Base-by-base conservation (phyloP, 176 grass and related monocot genomes). In the Thinopyrum elongatum region DNA sequence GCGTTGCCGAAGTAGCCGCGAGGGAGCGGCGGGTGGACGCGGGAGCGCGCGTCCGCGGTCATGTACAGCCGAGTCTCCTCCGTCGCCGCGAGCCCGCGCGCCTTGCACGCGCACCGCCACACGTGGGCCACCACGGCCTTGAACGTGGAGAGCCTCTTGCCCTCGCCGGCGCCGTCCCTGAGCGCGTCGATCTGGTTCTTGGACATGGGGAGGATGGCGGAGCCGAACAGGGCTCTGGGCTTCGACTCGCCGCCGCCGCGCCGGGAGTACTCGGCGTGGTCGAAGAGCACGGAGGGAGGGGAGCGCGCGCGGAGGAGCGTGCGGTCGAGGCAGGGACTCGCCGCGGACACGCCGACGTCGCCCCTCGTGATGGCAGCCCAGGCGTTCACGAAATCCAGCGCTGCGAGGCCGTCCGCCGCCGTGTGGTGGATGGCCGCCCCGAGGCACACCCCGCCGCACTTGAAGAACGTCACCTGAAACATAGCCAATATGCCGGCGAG, bases 381-480 rank as follows among this genome's bases (percentile, higher is more conserved):
- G 25, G 86, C 70, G 61, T 89, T 86, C 25, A 97, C 41, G 61
- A 97, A 94, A 66, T 97, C 80, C 4, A 90, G 36, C 16, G 79
- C 39, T 7, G 76, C 71, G 44, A 63, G 90, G 67, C 83, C 88
- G 75, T 92, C 94, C 19, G 79, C 69, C 39, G 84, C 83, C 41
- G 77, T 69, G 74, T 97, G 90, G 79, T 94, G 92, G 47, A 88
- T 84, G 42, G 84, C 86, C 3, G 34, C 19, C 31, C 92, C 89
- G 1, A 97, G 5, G 75, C 77, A 82, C 33, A 87, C 92, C 10
- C 90, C 88, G 10, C 94, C 90, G 26, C 92, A 97, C 83, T 80
- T 57, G 14, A 97, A 81, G 70, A 76, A 87, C n/a, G 92, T 94
- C 27, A 94, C 70, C 91, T 94, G 92, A 25, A 91, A 77, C 89